Conservation (phyloP, 1,284 basidiomycete genomes). For the Salmacisia buchloeana region DNA sequence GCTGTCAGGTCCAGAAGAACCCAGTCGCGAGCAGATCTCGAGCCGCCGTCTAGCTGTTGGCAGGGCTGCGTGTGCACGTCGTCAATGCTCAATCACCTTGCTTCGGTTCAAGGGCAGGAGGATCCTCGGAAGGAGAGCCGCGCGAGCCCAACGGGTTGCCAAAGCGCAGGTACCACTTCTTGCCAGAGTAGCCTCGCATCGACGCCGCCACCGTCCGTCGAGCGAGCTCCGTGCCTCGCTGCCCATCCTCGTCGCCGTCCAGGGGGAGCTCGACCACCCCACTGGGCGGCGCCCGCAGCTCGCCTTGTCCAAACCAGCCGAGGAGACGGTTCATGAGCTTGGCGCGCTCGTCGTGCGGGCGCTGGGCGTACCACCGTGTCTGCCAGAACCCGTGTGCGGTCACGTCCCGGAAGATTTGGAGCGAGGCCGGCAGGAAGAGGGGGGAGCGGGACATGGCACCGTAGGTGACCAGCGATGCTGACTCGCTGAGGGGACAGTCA, state of each 20-base stretch:
- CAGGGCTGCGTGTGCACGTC: too few relatives aligned
- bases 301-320: constrained; percentile 57
- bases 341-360: constrained; percentile 43
- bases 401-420: constrained; percentile 68
- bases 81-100: too few relatives aligned
- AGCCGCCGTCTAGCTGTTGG: too few relatives aligned
- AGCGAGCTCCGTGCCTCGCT: background rate
- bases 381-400: constrained; percentile 22
- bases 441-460: constrained; percentile 82
- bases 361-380: constrained; percentile 60
- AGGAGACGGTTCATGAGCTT: constrained; percentile 58
- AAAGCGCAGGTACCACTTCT: constrained; percentile 9
- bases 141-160: constrained; percentile 5
- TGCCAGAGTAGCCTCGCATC: background rate
- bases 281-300: constrained; percentile 9
- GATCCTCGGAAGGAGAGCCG: too few relatives aligned
- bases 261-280: constrained; percentile 1
- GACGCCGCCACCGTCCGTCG: background rate
- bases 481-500: constrained; percentile 10
- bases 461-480: constrained; percentile 70
- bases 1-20: too few relatives aligned
- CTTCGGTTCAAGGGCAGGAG: too few relatives aligned
- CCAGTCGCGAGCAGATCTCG: too few relatives aligned
- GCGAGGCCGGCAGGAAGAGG: constrained; percentile 67
- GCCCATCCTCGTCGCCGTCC: background rate